Evolutionary conservation across 2,329 filamentous ascomycete species (phyloP), one percentile per base, ranked within the genome.

Genomic region (Ambrosiella beaveri): DNA sequence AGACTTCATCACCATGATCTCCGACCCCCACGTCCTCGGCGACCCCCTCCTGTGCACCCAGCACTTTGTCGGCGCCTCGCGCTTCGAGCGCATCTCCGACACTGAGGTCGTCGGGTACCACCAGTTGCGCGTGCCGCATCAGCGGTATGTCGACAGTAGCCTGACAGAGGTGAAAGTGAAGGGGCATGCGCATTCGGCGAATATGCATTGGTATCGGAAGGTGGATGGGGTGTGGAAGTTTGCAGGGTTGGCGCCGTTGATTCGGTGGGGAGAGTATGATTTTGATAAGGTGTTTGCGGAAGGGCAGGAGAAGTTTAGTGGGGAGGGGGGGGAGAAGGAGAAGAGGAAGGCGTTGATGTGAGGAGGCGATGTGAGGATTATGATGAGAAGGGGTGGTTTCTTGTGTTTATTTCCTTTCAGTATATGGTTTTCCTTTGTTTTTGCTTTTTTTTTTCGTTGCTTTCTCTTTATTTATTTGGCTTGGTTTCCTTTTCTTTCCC

Each of bases 31-130:
- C 1, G 79, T 84, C 61, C 71, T 85, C 35, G 80, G 81, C 61
- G 78, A 83, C 69, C 75, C 75, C 39, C 73, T 77, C 17, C 71
- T 84, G 59, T 78, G 76, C 68, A 84, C 81, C 6, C 81, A 85
- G 67, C 81, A 84, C 69, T 76, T 84, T 64, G 75, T 84, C 63
- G 79, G 80, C 56, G 75, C 72, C 39, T 74, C 75, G 15, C 75
- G 76, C 67, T 83, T 76, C 75, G 73, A 79, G 65, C 75, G 73
- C 63, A 66, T 80, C 44, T 77, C 74, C 1, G 78, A 80, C 59
- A 76, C 72, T n/a, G 74, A 80, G 65, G 74, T 80, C 54, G 69
- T 80, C 59, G 79, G 79, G n/a, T 73, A 76, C 65, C 78, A 81
- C 67, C 79, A 82, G 69, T 68, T 82, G 54, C 77, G 80, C 47